phyloP scores from a whole-genome alignment of 805 yeast genomes.

The Candida berthetii region DNA sequence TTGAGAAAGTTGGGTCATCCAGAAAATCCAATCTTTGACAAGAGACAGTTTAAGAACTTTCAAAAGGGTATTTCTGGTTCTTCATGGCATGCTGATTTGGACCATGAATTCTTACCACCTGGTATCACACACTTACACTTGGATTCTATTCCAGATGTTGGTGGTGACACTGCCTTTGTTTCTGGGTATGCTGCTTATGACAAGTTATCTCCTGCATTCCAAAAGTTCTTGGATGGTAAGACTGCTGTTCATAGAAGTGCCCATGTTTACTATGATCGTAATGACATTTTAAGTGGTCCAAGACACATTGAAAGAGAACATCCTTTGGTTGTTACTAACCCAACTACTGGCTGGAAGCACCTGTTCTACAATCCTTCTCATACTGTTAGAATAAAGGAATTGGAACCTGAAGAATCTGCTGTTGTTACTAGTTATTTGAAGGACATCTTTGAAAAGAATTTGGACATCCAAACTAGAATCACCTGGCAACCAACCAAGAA shows the following conservation, averaged over 20 bases:
- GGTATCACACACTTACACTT: constrained; percentile 46
- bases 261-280: constrained; percentile 31
- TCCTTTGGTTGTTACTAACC: constrained; percentile 54
- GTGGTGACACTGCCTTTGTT: constrained; percentile 52
- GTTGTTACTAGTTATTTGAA: constrained; percentile 37
- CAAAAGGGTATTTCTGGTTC: constrained; percentile 16
- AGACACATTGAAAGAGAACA: constrained; percentile 44
- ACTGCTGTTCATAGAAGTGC: constrained; percentile 37
- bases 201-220: constrained; percentile 44
- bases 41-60: neutral
- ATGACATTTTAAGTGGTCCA: constrained; percentile 40
- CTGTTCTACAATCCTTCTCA: constrained; percentile 43
- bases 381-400: constrained; percentile 43
- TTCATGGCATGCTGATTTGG: constrained; percentile 47
- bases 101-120: constrained; percentile 50
- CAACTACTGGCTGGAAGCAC: constrained; percentile 58
- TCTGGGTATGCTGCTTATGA: constrained; percentile 54
- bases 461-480: constrained; percentile 50
- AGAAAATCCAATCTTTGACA: neutral
- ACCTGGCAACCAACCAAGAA: constrained; percentile 38
- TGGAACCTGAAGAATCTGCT: constrained; percentile 41
- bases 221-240: constrained; percentile 47
- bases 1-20: constrained; percentile 21
- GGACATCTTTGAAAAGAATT: constrained; percentile 38
- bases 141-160: constrained; percentile 41